These are phyloP conservation scores for Antitrichia curtipendula DNA, from an alignment of 225 moss, liverwort and hornwort genomes.

Conservation along the genomic window DNA sequence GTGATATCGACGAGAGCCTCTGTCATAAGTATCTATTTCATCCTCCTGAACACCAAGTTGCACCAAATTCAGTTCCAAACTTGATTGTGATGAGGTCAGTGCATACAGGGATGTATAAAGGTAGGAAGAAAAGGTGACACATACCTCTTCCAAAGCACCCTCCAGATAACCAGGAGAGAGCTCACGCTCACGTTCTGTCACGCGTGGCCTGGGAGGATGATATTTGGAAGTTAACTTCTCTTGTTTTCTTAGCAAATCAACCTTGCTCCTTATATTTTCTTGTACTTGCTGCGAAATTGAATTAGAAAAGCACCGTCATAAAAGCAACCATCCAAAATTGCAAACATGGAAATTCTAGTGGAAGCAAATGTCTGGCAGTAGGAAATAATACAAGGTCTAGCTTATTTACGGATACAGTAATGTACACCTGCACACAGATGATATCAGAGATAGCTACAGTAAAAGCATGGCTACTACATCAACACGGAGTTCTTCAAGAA, in stretches of 20 bases:
- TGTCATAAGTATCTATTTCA: conserved; percentile 55
- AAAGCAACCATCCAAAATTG: neutral
- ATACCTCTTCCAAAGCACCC: conserved; percentile 92
- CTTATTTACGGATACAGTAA: neutral
- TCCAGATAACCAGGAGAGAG: conserved; percentile 87
- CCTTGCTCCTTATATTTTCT: conserved; percentile 64
- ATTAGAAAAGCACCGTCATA: neutral
- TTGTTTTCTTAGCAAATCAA: conserved; percentile 72
- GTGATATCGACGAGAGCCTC: conserved; percentile 65
- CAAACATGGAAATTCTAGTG: neutral
- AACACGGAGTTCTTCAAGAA: neutral
- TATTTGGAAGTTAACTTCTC: conserved; percentile 61
- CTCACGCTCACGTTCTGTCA: conserved; percentile 61
- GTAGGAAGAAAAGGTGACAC: neutral
- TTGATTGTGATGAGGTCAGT: neutral
- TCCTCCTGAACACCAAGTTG: conserved; percentile 55
- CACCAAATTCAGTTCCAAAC: neutral
- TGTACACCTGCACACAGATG: neutral
- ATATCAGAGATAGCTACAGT: neutral
- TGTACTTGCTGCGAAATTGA: conserved; percentile 27
- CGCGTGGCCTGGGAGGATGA: conserved; percentile 31
- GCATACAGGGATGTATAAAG: neutral
- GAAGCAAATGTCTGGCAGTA: neutral
- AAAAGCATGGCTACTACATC: neutral
- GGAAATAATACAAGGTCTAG: neutral